These are phyloP conservation scores for Lithocarpus polystachyus DNA, from an alignment of 306 rosid genomes.

Conservation along the genomic window DNA sequence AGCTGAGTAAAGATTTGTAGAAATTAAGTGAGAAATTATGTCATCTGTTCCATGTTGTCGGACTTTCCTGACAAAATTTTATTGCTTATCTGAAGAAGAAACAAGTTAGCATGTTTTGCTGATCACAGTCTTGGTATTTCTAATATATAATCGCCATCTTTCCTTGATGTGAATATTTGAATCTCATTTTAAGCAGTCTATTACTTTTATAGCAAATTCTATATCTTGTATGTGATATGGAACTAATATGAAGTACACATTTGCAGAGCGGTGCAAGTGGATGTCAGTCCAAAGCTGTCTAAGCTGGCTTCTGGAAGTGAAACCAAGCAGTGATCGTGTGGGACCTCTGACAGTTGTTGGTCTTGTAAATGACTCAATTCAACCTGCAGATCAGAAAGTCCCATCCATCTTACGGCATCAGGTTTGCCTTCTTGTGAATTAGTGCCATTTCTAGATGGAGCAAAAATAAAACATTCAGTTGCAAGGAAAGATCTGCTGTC, in stretches of 20 bases:
- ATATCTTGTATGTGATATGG: not conserved
- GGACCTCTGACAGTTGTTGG: constrained; percentile 67
- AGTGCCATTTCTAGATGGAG: constrained; percentile 16
- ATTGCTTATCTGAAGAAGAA: not conserved
- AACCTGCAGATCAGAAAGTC: constrained; percentile 39
- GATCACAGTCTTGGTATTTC: not conserved
- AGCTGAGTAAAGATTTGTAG: not conserved
- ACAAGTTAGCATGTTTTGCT: not conserved
- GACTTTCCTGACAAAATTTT: not conserved
- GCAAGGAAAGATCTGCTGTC: not conserved
- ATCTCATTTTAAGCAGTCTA: not conserved
- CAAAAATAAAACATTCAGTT: not conserved
- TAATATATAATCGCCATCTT: not conserved
- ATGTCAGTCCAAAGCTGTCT: constrained; percentile 62
- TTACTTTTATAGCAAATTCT: not conserved
- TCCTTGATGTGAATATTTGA: not conserved
- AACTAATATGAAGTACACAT: constrained; percentile 2
- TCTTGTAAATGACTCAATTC: constrained; percentile 43
- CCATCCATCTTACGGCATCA: constrained; percentile 45
- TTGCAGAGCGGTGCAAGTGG: constrained; percentile 63
- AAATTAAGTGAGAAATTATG: not conserved
- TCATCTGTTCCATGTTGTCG: not conserved
- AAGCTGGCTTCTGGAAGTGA: constrained; percentile 64
- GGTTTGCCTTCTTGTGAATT: constrained; percentile 41
- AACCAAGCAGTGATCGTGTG: constrained; percentile 49